Conservation (phyloP, 208 protist genomes). For the Wallacemonas sp. region DNA sequence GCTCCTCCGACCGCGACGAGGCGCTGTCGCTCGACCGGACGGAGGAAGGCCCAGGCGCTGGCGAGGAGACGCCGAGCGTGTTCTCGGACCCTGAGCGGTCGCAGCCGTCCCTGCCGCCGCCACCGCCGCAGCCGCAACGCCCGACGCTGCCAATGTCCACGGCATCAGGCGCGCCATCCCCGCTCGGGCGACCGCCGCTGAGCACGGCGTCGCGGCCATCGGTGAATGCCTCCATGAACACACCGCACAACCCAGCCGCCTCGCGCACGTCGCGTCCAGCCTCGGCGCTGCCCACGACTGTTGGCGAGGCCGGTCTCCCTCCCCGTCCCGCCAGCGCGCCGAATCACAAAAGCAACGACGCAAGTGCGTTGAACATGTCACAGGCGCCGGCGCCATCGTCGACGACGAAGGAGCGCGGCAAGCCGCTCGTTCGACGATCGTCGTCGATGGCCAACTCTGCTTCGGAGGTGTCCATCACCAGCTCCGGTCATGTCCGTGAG, state of each 20-base stretch:
- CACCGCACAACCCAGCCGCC: neutral
- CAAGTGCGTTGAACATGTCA: neutral
- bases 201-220: constrained; percentile 9
- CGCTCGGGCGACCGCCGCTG: constrained; percentile 11
- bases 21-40: too few species aligned
- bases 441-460: constrained; percentile 5
- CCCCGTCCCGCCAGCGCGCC: constrained; percentile 15
- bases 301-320: neutral
- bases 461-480: constrained; percentile 7
- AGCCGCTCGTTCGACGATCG: neutral
- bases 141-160: neutral
- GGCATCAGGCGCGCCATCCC: neutral
- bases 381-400: neutral
- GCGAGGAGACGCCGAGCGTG: neutral
- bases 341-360: constrained; percentile 13
- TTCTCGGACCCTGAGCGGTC: constrained; percentile 4
- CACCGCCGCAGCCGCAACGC: constrained; percentile 26
- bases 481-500: constrained; percentile 6
- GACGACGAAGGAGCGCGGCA: neutral
- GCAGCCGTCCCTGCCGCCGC: constrained; percentile 18
- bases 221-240: neutral
- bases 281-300: neutral
- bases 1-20: too few species aligned
- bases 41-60: neutral
- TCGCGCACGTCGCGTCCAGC: neutral